These are phyloP conservation scores for Cocos nucifera DNA, from an alignment of 176 grass and related monocot species.

Conservation along the genomic window DNA sequence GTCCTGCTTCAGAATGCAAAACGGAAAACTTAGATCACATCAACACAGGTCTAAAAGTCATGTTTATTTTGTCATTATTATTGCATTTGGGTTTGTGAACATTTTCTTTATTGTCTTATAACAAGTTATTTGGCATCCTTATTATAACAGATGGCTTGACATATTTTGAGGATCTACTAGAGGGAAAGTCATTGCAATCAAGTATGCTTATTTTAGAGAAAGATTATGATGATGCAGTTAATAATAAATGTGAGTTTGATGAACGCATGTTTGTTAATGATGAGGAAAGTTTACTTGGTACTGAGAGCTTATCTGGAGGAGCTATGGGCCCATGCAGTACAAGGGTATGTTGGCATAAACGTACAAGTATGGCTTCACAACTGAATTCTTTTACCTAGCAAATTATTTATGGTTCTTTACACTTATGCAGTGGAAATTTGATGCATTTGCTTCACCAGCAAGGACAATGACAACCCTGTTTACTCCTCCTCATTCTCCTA, in stretches of 20 bases:
- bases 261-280: conserved; percentile 52
- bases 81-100: conserved; percentile 16
- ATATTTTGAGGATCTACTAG: conserved; percentile 67
- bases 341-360: conserved; percentile 31
- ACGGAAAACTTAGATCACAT: conserved; percentile 54
- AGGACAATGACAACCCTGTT: conserved; percentile 60
- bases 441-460: conserved; percentile 66
- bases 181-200: conserved; percentile 41
- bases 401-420: conserved; percentile 16
- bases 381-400: conserved; percentile 11
- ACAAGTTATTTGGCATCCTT: conserved; percentile 8
- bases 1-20: conserved; percentile 54
- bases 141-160: conserved; percentile 56
- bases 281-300: conserved; percentile 34
- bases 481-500: conserved; percentile 63
- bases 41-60: conserved; percentile 46
- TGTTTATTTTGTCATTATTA: not conserved
- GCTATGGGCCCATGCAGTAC: conserved; percentile 30
- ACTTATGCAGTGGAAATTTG: conserved; percentile 57
- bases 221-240: conserved; percentile 33
- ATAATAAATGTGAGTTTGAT: conserved; percentile 51
- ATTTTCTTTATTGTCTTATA: conserved; percentile 14
- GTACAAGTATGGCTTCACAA: conserved; percentile 9
- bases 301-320: conserved; percentile 16
- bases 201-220: conserved; percentile 62